phyloP scores from a whole-genome alignment of 108 stramenopile species.

The Skeletonema grethae region DNA sequence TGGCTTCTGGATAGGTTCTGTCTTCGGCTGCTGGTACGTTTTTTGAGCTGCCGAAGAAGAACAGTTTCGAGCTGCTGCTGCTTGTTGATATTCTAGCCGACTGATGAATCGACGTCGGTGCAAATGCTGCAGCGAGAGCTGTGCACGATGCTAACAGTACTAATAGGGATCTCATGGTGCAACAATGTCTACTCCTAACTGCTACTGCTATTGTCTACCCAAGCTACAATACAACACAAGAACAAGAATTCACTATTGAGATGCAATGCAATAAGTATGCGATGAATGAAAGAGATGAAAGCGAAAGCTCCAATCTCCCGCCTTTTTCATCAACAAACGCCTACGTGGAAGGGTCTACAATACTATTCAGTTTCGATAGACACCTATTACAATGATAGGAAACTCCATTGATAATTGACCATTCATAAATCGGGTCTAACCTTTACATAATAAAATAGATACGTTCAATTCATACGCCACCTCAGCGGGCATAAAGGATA shows the following conservation, averaged over 20 bases:
- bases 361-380: background rate
- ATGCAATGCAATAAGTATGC: too few species aligned
- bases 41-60: constrained; percentile 7
- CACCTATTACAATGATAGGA: too few species aligned
- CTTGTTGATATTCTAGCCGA: background rate
- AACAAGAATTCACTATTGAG: too few species aligned
- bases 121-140: background rate
- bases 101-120: background rate
- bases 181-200: background rate
- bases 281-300: too few species aligned
- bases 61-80: background rate
- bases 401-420: too few species aligned
- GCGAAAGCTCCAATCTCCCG: too few species aligned
- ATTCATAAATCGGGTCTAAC: background rate
- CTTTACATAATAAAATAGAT: background rate
- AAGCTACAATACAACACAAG: too few species aligned
- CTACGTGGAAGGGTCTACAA: background rate
- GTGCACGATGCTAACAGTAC: background rate
- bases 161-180: background rate
- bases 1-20: constrained; percentile 35
- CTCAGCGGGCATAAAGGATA: background rate
- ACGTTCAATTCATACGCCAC: background rate
- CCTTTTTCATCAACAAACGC: too few species aligned
- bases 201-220: too few species aligned
- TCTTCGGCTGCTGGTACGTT: constrained; percentile 5